Base-by-base conservation (phyloP, 2,329 filamentous ascomycete genomes). In the Paracoccidioides brasiliensis region DNA sequence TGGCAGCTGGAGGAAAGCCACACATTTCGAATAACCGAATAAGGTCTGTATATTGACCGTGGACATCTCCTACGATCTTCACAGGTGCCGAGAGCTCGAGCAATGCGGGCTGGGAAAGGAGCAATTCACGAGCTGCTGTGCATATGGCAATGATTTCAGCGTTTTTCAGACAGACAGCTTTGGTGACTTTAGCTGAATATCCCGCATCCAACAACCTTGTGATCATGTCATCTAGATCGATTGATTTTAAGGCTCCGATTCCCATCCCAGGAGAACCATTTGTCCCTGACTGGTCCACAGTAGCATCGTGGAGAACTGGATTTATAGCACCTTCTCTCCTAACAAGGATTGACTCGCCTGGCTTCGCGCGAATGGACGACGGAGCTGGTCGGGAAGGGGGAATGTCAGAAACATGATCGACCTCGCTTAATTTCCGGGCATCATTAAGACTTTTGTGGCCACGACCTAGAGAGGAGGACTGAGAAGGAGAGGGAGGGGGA, bases 1-100 rank as follows among this genome's bases (percentile, higher is more conserved):
- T 97, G 42, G 90, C 82, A 59, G 81, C 85, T 1, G 91, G 91
- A 6, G 91, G 91, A 66, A 96, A 97, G 4, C 91, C 91, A 68
- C 91, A 96, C 90, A 96, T 96, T 71, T 97, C 91, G 66, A 97
- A 97, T 80, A 97, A 88, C 60, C 91, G 84, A 65, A 97, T 94
- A 53, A 97, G 76, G 70, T 97, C 91, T 9, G 90, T 95, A 70
- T 95, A 97, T 71, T 97, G 91, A 52, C 91, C 91, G 69, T 97
- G 91, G 12, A 97, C 89, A 68, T 97, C 91, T 52, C 91, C 91
- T 33, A 97, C 93, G 65, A 98, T 94, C 75, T 98, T 98, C 66
- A 98, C 93, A 0, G 93, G 91, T 4, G 93, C 88, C 60, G 91
- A 86, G 48, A 98, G 80, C 72, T 98, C 93, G 56, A 98, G 74